phyloP scores from a whole-genome alignment of 1,139 yeast species.

The Yamadazyma oceani region DNA sequence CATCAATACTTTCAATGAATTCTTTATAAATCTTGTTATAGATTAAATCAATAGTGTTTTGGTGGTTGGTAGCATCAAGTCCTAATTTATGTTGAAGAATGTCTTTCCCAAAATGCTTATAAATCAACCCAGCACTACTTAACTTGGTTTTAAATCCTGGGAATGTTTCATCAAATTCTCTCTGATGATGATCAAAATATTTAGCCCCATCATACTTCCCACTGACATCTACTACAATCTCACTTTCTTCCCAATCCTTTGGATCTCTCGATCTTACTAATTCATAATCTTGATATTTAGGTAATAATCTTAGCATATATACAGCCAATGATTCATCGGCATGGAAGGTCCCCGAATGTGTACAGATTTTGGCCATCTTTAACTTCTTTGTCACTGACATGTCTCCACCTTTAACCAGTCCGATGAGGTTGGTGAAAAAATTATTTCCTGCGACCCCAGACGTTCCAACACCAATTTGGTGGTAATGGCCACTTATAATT shows the following conservation, averaged over 20 bases:
- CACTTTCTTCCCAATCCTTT: slow-evolving; percentile 79
- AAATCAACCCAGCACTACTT: slow-evolving; percentile 91
- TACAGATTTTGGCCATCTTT: slow-evolving; percentile 60
- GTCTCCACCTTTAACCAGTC: background rate
- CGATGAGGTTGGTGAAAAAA: background rate
- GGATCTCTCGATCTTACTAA: slow-evolving; percentile 84
- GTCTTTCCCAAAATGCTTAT: slow-evolving; percentile 88
- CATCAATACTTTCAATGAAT: slow-evolving; percentile 90
- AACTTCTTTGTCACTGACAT: slow-evolving; percentile 11
- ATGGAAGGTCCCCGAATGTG: slow-evolving; percentile 94
- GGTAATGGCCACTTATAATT: too few species aligned
- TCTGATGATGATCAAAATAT: slow-evolving; percentile 94
- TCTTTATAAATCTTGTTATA: slow-evolving; percentile 78
- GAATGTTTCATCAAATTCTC: slow-evolving; percentile 49
- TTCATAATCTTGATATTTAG: slow-evolving; percentile 63
- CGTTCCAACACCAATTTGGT: too few species aligned
- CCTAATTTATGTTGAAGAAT: slow-evolving; percentile 53
- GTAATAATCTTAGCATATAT: slow-evolving; percentile 73
- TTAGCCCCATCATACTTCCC: slow-evolving; percentile 90
- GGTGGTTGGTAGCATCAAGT: slow-evolving; percentile 29
- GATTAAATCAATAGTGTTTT: slow-evolving; percentile 50
- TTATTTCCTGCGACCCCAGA: slow-evolving; percentile 1
- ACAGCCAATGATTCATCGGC: slow-evolving; percentile 98
- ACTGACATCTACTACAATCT: slow-evolving; percentile 91
- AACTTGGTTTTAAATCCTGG: slow-evolving; percentile 60